Evolutionary conservation across 2,329 filamentous ascomycete genomes (phyloP), one percentile per base, ranked within the genome.

Genomic region (Nigrospora osmanthi): DNA sequence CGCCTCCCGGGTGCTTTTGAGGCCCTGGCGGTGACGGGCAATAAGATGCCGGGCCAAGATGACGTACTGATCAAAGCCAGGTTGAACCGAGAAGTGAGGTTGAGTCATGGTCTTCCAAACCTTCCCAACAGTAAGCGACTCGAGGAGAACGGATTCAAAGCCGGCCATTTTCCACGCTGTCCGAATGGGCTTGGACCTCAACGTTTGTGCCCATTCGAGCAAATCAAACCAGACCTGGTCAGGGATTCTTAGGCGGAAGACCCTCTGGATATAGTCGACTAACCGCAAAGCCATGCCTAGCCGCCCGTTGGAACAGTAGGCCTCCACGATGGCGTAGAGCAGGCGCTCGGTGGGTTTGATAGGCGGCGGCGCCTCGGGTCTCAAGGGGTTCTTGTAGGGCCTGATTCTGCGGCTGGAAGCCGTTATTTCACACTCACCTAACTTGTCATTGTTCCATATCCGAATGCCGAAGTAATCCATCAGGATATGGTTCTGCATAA

Each of bases 311-410:
- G 72, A 73, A n/a, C 83, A 77, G 50, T 83, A 86, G 1, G 72
- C 69, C 56, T 88, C 81, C 6, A 83, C 82, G n/a, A 90, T 65
- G 10, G 82, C 75, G 44, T 77, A 69, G 17, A 91, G 69, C 1
- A 90, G 68, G 2, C 68, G 66, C 9, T 60, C 50, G 0, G 76
- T 79, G 2, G 87, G 87, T 42, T 70, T 54, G 39, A 70, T n/a
- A 9, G 31, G 31, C 10, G n/a, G 35, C 17, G 11, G 35, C 17
- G 11, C 10, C 16, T 15, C 11, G 35, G 40, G 43, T n/a, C 40
- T 38, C 16, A 34, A 35, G 15, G 33, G 36, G 28, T 38, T 5
- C 35, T 41, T 36, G 12, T 55, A 11, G 19, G 17, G 45, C 38
- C 2, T 19, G 23, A 4, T 30, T 32, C 5, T 48, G 37, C 5